These are phyloP conservation scores for Geosmithia flava DNA, from an alignment of 2,329 filamentous ascomycete species.

Conservation along the genomic window DNA sequence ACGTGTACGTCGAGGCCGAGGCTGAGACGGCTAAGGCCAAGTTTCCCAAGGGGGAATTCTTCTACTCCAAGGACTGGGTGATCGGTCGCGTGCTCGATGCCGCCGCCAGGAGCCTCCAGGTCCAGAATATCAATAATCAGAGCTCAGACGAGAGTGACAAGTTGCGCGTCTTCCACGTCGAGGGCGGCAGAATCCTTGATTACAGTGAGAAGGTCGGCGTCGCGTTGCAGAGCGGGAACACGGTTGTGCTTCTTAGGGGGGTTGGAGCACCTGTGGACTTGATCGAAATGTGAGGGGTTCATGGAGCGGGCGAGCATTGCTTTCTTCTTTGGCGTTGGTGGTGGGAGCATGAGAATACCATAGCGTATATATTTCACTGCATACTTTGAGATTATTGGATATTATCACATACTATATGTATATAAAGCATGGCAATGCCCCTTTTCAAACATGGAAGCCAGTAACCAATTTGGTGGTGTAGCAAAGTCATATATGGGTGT, in stretches of 20 bases:
- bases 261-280: conserved; percentile 69
- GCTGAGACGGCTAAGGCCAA: conserved; percentile 76
- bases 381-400: neutral
- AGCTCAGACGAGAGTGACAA: conserved; percentile 65
- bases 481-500: neutral
- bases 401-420: neutral
- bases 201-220: conserved; percentile 78
- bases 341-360: neutral
- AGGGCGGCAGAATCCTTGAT: conserved; percentile 74
- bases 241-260: conserved; percentile 75
- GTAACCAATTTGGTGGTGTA: neutral
- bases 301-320: neutral
- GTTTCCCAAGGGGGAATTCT: conserved; percentile 70
- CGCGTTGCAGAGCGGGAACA: conserved; percentile 69
- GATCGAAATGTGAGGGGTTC: conserved; percentile 36
- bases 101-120: conserved; percentile 64
- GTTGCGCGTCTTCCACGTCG: conserved; percentile 83
- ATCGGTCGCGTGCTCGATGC: conserved; percentile 71
- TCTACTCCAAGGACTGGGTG: conserved; percentile 77
- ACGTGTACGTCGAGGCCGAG: conserved; percentile 82
- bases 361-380: neutral
- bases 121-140: conserved; percentile 75
- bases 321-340: conserved; percentile 1
- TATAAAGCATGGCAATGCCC: neutral
- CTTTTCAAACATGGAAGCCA: neutral